These are phyloP conservation scores for Podospora conica DNA, from an alignment of 495 filamentous ascomycete genomes.

Conservation along the genomic window DNA sequence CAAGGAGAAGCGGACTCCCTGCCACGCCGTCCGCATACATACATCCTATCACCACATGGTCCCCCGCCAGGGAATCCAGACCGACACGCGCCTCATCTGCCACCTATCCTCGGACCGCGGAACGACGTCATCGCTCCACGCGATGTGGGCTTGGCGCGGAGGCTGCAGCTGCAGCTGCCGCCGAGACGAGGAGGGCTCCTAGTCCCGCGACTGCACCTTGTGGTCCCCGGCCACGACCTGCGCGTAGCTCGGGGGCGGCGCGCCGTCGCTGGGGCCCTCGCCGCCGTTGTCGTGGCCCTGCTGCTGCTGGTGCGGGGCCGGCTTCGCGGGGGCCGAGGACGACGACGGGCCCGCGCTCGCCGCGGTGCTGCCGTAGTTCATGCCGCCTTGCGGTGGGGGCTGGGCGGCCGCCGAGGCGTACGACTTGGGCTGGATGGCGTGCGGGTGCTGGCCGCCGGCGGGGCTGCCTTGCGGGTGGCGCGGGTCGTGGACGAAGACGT, in stretches of 20 bases:
- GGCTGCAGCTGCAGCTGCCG: background rate
- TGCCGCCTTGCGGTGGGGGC: constrained; percentile 27
- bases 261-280: constrained; percentile 29
- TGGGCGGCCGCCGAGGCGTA: constrained; percentile 16
- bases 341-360: constrained; percentile 13
- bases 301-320: constrained; percentile 7
- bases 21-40: background rate
- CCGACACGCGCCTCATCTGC: constrained; percentile 7
- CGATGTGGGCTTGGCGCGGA: background rate
- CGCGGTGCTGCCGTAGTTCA: constrained; percentile 38
- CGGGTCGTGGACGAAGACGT: background rate
- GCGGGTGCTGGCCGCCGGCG: constrained; percentile 10
- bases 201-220: constrained; percentile 75
- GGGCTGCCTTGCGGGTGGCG: constrained; percentile 9
- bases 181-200: constrained; percentile 15
- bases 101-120: background rate
- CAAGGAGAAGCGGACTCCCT: background rate
- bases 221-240: constrained; percentile 82
- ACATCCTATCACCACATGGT: constrained; percentile 11
- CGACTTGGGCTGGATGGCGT: background rate
- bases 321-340: constrained; percentile 9
- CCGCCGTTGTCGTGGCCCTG: constrained; percentile 30
- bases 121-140: constrained; percentile 1
- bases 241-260: constrained; percentile 71
- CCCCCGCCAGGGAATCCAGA: constrained; percentile 18